Evolutionary conservation across 2,329 filamentous ascomycete genomes (phyloP).

Genomic region (Aspergillus tubingensis): DNA sequence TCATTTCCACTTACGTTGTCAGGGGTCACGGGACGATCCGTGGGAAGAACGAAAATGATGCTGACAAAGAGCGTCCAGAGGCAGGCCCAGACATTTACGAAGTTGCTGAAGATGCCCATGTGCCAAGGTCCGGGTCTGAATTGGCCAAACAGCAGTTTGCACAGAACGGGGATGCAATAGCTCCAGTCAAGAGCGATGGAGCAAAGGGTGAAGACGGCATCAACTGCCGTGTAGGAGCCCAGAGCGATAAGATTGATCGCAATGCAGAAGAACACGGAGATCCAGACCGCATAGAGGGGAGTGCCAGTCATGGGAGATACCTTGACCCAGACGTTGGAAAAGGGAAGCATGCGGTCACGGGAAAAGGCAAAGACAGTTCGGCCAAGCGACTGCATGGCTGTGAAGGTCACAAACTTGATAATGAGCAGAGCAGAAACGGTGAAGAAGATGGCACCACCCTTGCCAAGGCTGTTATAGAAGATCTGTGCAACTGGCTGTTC

Average conservation of each 20-base stretch:
- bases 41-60: slow-evolving; percentile 4
- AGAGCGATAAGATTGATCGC: slow-evolving; percentile 7
- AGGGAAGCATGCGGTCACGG: slow-evolving; percentile 6
- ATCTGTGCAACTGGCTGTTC: slow-evolving; percentile 6
- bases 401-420: slow-evolving; percentile 5
- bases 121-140: slow-evolving; percentile 8
- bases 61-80: slow-evolving; percentile 4
- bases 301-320: neutral
- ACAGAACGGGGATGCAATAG: slow-evolving; percentile 5
- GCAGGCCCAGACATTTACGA: neutral
- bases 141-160: slow-evolving; percentile 5
- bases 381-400: slow-evolving; percentile 5
- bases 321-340: slow-evolving; percentile 4
- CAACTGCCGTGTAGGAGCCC: slow-evolving; percentile 3
- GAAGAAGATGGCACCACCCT: neutral
- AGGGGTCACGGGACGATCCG: slow-evolving; percentile 1
- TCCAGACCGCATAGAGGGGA: slow-evolving; percentile 5
- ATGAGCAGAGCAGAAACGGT: slow-evolving; percentile 3
- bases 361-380: slow-evolving; percentile 4
- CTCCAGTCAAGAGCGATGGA: slow-evolving; percentile 7
- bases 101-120: neutral
- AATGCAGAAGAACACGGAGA: slow-evolving; percentile 3
- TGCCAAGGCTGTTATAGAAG: slow-evolving; percentile 6
- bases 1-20: neutral
- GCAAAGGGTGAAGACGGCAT: slow-evolving; percentile 5